A percentile compares a stretch with the other conserved stretches of the same genome.
Evolutionary conservation across 495 filamentous ascomycete species (phyloP).

Genomic region (Aspergillus affinis): DNA sequence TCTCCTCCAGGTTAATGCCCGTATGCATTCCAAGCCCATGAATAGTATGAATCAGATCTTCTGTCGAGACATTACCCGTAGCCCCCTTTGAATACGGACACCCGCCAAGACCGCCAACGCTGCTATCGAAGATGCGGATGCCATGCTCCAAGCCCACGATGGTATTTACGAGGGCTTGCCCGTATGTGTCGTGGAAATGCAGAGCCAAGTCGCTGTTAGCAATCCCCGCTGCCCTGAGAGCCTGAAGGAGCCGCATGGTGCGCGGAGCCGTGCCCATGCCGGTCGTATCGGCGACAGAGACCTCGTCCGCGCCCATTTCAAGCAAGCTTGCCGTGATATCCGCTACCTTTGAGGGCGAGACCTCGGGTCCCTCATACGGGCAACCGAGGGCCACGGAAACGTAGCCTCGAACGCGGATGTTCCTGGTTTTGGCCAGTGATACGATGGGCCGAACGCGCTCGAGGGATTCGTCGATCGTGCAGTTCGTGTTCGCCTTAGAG

Average conservation of each 20-base stretch:
- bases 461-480: constrained; percentile 78
- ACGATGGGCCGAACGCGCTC: constrained; percentile 75
- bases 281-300: constrained; percentile 91
- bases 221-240: constrained; percentile 74
- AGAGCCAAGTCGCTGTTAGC: constrained; percentile 78
- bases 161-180: constrained; percentile 88
- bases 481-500: constrained; percentile 89
- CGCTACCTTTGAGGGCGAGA: constrained; percentile 74
- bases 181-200: constrained; percentile 98
- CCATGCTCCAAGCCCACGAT: constrained; percentile 85
- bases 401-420: constrained; percentile 83
- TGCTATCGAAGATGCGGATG: constrained; percentile 84
- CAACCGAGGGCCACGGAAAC: constrained; percentile 94
- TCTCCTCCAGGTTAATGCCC: constrained; percentile 79
- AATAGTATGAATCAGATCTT: constrained; percentile 88
- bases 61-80: constrained; percentile 92
- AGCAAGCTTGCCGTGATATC: constrained; percentile 78
- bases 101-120: constrained; percentile 87
- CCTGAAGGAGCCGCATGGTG: constrained; percentile 66
- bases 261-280: constrained; percentile 92
- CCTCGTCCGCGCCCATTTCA: constrained; percentile 95
- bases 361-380: constrained; percentile 87
- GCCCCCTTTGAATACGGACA: constrained; percentile 94
- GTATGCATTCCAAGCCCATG: constrained; percentile 86
- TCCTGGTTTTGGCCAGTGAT: constrained; percentile 63